Percentiles rank a stretch among this genome's conserved stretches.
These are phyloP conservation scores for Globomyces sp. DNA, from an alignment of 371 early-diverging fungal genomes.

Conservation along the genomic window DNA sequence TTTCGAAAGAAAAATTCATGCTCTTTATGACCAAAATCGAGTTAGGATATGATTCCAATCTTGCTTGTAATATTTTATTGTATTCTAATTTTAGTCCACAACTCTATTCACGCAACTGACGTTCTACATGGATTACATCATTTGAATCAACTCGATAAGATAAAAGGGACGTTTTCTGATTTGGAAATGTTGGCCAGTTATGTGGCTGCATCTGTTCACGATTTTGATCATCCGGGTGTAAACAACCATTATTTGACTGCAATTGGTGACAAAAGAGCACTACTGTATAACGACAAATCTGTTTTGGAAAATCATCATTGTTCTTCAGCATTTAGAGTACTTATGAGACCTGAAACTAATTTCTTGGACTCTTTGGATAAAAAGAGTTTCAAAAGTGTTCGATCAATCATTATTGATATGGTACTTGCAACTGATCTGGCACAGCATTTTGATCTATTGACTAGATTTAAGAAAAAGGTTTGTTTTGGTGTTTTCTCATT, in stretches of 20 bases:
- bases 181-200: constrained; percentile 46
- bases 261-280: constrained; percentile 76
- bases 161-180: constrained; percentile 37
- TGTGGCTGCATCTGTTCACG: constrained; percentile 54
- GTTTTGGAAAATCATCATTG: constrained; percentile 94
- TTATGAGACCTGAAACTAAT: constrained; percentile 43
- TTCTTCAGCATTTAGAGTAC: constrained; percentile 77
- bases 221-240: constrained; percentile 54
- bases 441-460: constrained; percentile 45
- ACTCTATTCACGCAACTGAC: constrained; percentile 55
- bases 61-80: constrained; percentile 33
- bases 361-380: constrained; percentile 37
- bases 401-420: constrained; percentile 48
- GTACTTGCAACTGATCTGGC: constrained; percentile 55
- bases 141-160: constrained; percentile 28
- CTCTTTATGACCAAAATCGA: constrained; percentile 42
- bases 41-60: constrained; percentile 42
- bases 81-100: constrained; percentile 37
- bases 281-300: constrained; percentile 89
- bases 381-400: constrained; percentile 27
- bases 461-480: constrained; percentile 51
- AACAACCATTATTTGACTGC: constrained; percentile 57
- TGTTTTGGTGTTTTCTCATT: not conserved
- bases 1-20: constrained; percentile 38
- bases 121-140: constrained; percentile 53